Evolutionary conservation across 306 rosid genomes (phyloP).

Genomic region (Datisca glomerata): DNA sequence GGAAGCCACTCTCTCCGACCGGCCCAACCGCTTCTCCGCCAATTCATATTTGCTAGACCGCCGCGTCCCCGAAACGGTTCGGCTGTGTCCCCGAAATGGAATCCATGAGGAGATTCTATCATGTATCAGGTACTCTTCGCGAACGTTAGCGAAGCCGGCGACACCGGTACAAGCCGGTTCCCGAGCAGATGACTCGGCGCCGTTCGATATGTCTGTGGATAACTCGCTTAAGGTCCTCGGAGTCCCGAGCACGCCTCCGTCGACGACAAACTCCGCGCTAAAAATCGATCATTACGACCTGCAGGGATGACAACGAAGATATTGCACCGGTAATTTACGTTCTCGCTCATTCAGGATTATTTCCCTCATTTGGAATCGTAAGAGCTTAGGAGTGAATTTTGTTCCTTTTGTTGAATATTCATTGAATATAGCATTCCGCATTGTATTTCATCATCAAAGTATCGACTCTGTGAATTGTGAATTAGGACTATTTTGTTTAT

Average conservation of each 20-base stretch:
- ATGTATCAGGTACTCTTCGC: constrained; percentile 14
- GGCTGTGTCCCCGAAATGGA: constrained; percentile 12
- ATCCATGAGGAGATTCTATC: constrained; percentile 23
- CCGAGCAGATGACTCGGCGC: constrained; percentile 71
- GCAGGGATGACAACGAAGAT: constrained; percentile 44
- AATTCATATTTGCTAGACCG: constrained; percentile 36
- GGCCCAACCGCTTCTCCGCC: constrained; percentile 62
- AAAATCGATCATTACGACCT: constrained; percentile 57
- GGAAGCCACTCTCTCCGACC: constrained; percentile 74
- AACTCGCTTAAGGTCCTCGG: constrained; percentile 83
- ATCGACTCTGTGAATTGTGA: no score
- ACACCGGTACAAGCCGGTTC: constrained; percentile 57
- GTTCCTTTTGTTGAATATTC: no score
- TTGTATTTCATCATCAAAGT: no score
- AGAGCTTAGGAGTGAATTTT: no score
- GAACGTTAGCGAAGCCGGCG: constrained; percentile 18
- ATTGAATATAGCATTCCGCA: no score
- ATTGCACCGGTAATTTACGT: not conserved
- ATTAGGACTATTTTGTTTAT: no score
- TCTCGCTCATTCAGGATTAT: no score
- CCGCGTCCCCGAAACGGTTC: constrained; percentile 22
- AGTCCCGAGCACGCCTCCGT: constrained; percentile 89
- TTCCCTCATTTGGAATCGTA: no score
- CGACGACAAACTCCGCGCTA: constrained; percentile 91
- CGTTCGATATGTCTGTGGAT: constrained; percentile 89